A percentile compares a stretch with the other conserved stretches of the same genome.
Evolutionary conservation across 352 stramenopile species (phyloP).

Genomic region (Pythium myriotylum): DNA sequence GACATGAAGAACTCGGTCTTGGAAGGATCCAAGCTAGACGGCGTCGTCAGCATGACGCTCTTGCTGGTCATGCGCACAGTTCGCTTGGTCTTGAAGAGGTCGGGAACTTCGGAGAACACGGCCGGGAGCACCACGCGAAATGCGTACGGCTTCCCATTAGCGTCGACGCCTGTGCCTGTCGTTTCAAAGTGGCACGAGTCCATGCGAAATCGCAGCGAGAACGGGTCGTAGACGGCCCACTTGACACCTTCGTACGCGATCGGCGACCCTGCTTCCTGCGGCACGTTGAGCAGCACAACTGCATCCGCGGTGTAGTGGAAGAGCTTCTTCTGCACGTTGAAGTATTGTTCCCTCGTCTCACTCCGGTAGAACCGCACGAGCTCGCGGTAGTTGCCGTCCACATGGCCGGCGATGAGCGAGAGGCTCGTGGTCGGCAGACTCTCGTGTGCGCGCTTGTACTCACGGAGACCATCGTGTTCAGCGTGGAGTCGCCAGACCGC

Average conservation of each 20-base stretch:
- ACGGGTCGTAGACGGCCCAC: constrained; percentile 25
- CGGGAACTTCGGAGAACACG: constrained; percentile 11
- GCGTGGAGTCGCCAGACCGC: constrained; percentile 14
- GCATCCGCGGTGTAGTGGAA: neutral
- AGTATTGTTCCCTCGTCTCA: constrained; percentile 18
- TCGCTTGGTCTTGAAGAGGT: constrained; percentile 29
- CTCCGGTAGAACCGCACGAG: constrained; percentile 19
- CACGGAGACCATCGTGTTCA: constrained; percentile 16
- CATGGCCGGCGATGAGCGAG: constrained; percentile 18
- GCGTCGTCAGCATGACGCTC: constrained; percentile 21
- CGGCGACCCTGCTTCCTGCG: neutral
- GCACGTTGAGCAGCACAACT: neutral
- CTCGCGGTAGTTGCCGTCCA: constrained; percentile 25
- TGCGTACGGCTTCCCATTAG: constrained; percentile 11
- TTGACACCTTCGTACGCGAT: constrained; percentile 26
- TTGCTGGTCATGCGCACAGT: constrained; percentile 7
- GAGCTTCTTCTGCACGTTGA: constrained; percentile 26
- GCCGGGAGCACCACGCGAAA: constrained; percentile 19
- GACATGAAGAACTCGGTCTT: constrained; percentile 25
- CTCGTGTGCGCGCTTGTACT: constrained; percentile 21
- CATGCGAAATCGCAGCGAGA: constrained; percentile 23
- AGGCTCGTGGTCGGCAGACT: constrained; percentile 3
- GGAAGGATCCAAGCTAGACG: neutral
- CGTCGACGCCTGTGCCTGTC: constrained; percentile 16
- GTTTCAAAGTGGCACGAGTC: constrained; percentile 26